These are phyloP conservation scores for Eucalyptus brandiana DNA, from an alignment of 345 rosid species.

Conservation along the genomic window DNA sequence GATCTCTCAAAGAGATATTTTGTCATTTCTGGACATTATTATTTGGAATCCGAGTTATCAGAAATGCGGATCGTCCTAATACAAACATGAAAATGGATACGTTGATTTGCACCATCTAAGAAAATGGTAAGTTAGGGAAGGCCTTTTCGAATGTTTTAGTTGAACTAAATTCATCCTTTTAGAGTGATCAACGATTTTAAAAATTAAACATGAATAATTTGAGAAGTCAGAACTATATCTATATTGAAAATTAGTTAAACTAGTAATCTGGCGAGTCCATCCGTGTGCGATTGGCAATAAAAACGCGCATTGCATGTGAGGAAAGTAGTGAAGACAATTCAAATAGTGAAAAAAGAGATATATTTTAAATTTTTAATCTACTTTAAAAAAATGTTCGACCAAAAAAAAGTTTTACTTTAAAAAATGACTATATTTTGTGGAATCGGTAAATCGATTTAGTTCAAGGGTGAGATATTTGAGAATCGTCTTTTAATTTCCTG, in stretches of 20 bases:
- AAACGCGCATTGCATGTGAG: neutral
- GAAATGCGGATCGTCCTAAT: neutral
- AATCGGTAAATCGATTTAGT: neutral
- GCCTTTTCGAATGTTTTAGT: neutral
- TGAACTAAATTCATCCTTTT: too few species aligned
- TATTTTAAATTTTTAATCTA: neutral
- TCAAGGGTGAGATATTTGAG: neutral
- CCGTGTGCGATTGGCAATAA: too few species aligned
- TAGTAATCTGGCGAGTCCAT: neutral
- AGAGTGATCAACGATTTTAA: neutral
- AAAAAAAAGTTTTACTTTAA: neutral
- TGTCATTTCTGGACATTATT: neutral
- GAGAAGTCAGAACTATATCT: neutral
- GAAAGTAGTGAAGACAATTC: neutral
- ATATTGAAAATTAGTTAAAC: too few species aligned
- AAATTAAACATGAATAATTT: too few species aligned
- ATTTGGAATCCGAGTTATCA: too few species aligned
- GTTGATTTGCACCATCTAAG: neutral
- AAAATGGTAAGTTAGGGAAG: neutral
- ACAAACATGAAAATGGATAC: neutral
- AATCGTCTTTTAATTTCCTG: neutral
- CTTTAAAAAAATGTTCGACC: neutral
- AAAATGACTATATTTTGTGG: neutral
- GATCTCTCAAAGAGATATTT: neutral
- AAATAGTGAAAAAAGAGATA: neutral